Base-by-base conservation (phyloP, 2,329 filamentous ascomycete species). In the Fusarium floridanum region DNA sequence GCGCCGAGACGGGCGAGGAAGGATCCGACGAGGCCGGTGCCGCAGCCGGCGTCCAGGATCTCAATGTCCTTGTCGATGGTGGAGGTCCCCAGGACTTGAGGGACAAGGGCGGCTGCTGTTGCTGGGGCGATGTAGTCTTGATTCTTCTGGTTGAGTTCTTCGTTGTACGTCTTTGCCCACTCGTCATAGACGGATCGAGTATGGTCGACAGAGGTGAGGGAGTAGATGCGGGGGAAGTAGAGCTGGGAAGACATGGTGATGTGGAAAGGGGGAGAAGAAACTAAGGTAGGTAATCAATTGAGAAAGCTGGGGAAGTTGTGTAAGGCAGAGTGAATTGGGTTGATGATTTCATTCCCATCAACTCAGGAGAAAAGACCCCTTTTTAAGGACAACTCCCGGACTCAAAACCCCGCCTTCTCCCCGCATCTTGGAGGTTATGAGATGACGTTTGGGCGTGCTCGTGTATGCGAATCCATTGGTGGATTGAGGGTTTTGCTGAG, bases 41-140 rank as follows among this genome's bases (percentile, higher is more conserved):
- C 88, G 67, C 88, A 89, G n/a, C 88, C 88, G 24, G 88, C 88
- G 68, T 90, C 88, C 0, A 89, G 83, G 65, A 90, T 85, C 67
- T 75, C 68, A 36, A 78, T 39, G 22, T 73, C 68, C n/a, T 72
- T 69, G 60, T 71, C 71, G 56, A 80, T 72, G 34, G 71, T 68
- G 9, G 75, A 73, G 43, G 73, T 34, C 80, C 76, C 78, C 20
- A 82, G 71, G 68, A 61, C 65, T 50, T 81, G 45, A 76, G 82
- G 73, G 67, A 85, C 72, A 72, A 82, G 63, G 77, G 82, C 77
- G 77, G 83, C 67, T 64, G 84, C 77, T 61, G 82, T 65, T 61
- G 75, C 53, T 78, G 86, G 86, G 76, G 86, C 80, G 79, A 86
- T 61, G 78, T 86, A 72, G 81, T 85, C 79, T 67, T 88, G 71